Base-by-base conservation (phyloP, 2,329 filamentous ascomycete species). In the Penicillium occitanis region DNA sequence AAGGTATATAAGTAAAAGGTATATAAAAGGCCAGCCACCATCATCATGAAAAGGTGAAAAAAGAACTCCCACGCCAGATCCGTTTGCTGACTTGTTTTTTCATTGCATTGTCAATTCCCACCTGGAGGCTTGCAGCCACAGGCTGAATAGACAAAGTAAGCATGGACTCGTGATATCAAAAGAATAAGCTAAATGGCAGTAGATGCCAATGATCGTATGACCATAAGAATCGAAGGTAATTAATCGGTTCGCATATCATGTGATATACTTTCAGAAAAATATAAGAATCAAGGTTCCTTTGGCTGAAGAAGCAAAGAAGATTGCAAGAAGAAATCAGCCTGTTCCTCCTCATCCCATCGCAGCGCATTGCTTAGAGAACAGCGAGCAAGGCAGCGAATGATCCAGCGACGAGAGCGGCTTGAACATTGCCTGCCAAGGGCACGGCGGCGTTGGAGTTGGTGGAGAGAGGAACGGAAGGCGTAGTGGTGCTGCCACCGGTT, bases 351-450 rank as follows among this genome's bases (percentile, higher is more conserved):
- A 42, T 14, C 3, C 35, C 35, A 48, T 28, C 13, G 35, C 48
- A 28, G 46, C 30, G 30, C 30, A 25, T 51, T 59, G 58, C 68
- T 74, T 76, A 80, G 60, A 79, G 67, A 65, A 70, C 71, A 37
- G 76, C 77, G 68, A 80, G 53, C 65, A 78, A 68, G 62, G 78
- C 69, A 53, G 76, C 77, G 53, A 80, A 70, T 17, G 76, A 78
- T 48, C 78, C 78, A 22, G 76, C 77, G 28, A 75, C 70, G 8
- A 79, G 68, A 17, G 73, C 75, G 35, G 72, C 72, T 5, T 76
- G 73, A 64, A 78, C 61, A 62, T 64, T 63, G 64, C 67, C 68
- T 8, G 61, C 66, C 48, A 71, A 25, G 22, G 60, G 59, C 30
- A 68, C 66, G 13, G 69, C 71, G 50, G 63, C 68, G 42, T 66